phyloP scores from a whole-genome alignment of 139 green algal species.

The Auxenochlorella protothecoides region DNA sequence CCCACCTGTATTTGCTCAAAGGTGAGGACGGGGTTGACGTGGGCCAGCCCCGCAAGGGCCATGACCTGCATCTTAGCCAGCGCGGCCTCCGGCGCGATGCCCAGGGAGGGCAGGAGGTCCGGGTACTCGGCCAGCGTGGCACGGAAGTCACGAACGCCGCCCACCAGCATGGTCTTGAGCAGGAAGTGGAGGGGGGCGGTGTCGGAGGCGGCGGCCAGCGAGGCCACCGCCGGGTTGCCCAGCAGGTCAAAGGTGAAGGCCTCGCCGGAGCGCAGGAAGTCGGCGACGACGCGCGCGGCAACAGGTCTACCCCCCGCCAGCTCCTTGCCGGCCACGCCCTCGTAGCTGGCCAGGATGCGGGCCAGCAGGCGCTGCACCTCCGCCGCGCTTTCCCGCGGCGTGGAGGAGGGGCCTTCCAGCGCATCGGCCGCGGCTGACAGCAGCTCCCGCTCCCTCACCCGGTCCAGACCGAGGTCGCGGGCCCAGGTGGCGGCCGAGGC shows the following conservation, averaged over 20 bases:
- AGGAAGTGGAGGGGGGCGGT: slow-evolving; percentile 16
- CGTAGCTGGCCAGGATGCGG: slow-evolving; percentile 23
- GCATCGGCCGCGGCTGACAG: slow-evolving; percentile 17
- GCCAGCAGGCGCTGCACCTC: slow-evolving; percentile 25
- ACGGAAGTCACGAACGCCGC: slow-evolving; percentile 1
- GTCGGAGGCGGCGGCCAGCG: slow-evolving; percentile 1
- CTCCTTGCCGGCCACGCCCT: slow-evolving; percentile 5
- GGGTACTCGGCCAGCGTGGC: neutral
- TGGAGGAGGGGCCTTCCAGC: slow-evolving; percentile 18
- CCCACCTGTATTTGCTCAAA: slow-evolving; percentile 21
- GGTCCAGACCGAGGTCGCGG: slow-evolving; percentile 9
- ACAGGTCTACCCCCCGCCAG: neutral
- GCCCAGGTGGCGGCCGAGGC: slow-evolving; percentile 20
- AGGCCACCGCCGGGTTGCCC: slow-evolving; percentile 14
- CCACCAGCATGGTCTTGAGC: slow-evolving; percentile 16
- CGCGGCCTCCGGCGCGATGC: slow-evolving; percentile 10
- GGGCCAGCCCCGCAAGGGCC: slow-evolving; percentile 23
- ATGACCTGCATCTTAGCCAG: slow-evolving; percentile 27
- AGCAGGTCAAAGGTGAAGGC: slow-evolving; percentile 27
- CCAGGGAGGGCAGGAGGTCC: neutral
- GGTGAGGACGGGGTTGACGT: slow-evolving; percentile 11
- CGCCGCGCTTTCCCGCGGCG: slow-evolving; percentile 25
- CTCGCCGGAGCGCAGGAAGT: slow-evolving; percentile 21
- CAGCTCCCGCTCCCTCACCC: slow-evolving; percentile 11
- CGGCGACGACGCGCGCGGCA: slow-evolving; percentile 13